A percentile compares a stretch with the other conserved stretches of the same genome.
Conservation (phyloP, 129 eudicot genomes). For the Ambrosia trifida region DNA sequence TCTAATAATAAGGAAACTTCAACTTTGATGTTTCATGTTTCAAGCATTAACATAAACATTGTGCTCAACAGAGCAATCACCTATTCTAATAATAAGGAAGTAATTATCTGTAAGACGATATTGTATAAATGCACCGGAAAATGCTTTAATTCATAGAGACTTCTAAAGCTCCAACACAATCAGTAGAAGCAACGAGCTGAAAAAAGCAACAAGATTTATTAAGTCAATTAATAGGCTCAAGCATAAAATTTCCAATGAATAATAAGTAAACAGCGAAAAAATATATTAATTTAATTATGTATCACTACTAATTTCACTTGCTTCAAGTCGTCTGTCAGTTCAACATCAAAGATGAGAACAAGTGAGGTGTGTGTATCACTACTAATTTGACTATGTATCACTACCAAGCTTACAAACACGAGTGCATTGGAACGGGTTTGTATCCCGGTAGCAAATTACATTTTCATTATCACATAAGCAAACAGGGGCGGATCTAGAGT, state of each 20-base stretch:
- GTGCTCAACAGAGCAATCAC: slow-evolving; percentile 4
- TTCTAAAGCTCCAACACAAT: slow-evolving; percentile 98
- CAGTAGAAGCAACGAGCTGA: slow-evolving; percentile 86
- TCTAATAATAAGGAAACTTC: too few relatives aligned
- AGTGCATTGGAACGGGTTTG: too few relatives aligned
- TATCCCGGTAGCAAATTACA: too few relatives aligned
- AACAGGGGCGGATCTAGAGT: too few relatives aligned
- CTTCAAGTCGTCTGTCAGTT: slow-evolving; percentile 19
- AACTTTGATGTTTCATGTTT: background rate
- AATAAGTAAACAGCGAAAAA: slow-evolving; percentile 4
- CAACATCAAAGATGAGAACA: too few relatives aligned
- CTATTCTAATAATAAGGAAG: slow-evolving; percentile 18
- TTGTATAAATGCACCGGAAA: slow-evolving; percentile 60
- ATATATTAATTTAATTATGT: background rate
- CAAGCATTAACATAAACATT: background rate
- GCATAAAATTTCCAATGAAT: slow-evolving; percentile 14
- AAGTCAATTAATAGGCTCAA: slow-evolving; percentile 30
- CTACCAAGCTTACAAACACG: too few relatives aligned
- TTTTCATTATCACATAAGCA: too few relatives aligned
- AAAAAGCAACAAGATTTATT: slow-evolving; percentile 27
- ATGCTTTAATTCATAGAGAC: slow-evolving; percentile 82
- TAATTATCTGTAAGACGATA: background rate
- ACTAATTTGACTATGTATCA: too few relatives aligned
- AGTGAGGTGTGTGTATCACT: too few relatives aligned
- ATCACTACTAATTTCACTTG: slow-evolving; percentile 16